phyloP scores from a whole-genome alignment of 257 asterid species.

The Solanum virginianum region DNA sequence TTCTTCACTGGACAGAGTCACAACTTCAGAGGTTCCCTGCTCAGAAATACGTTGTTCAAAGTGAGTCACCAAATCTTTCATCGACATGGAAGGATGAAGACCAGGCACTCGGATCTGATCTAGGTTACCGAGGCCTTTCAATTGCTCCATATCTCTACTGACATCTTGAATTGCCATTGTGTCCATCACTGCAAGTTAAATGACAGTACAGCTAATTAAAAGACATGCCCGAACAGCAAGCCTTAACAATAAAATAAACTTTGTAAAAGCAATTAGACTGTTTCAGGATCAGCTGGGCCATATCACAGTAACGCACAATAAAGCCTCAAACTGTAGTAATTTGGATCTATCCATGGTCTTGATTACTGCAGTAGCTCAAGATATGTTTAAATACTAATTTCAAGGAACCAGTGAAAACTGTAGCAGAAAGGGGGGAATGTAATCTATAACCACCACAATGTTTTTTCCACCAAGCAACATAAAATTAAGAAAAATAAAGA shows the following conservation, averaged over 20 bases:
- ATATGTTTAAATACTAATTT: background rate
- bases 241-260: background rate
- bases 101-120: slow-evolving; percentile 75
- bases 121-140: slow-evolving; percentile 55
- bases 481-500: background rate
- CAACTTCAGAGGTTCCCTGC: slow-evolving; percentile 38
- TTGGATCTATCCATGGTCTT: background rate
- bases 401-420: background rate
- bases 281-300: background rate
- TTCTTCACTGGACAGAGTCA: slow-evolving; percentile 60
- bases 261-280: background rate
- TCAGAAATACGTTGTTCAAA: slow-evolving; percentile 70
- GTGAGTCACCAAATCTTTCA: slow-evolving; percentile 81
- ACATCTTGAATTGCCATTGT: slow-evolving; percentile 29
- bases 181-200: slow-evolving; percentile 28
- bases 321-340: background rate
- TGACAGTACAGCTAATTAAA: background rate
- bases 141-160: slow-evolving; percentile 35
- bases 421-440: background rate
- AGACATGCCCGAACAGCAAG: background rate
- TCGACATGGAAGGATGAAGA: slow-evolving; percentile 70
- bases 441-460: background rate
- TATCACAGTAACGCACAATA: background rate
- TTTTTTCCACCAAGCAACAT: background rate
- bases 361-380: background rate